Percentiles rank a stretch among this genome's conserved stretches.
Conservation (phyloP, 2,329 filamentous ascomycete genomes). For the Chrysoporthe deuterocubensis region DNA sequence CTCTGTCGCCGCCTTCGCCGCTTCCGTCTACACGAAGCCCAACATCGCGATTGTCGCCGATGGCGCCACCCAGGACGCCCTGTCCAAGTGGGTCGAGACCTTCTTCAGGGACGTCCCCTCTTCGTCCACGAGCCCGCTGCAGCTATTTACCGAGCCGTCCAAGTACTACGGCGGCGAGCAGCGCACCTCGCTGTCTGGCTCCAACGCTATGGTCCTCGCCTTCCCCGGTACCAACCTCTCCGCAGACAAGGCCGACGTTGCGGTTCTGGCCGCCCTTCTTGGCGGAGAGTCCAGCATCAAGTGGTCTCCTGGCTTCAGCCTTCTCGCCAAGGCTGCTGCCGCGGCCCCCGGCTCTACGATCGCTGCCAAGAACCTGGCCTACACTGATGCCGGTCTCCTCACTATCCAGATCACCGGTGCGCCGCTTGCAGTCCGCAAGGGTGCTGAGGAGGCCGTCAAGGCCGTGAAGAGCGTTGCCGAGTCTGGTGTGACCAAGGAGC, state of each 20-base stretch:
- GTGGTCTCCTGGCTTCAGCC: slow-evolving; percentile 91
- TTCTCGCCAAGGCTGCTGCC: slow-evolving; percentile 79
- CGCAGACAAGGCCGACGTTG: slow-evolving; percentile 86
- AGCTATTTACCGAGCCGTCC: slow-evolving; percentile 64
- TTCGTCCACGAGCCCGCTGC: slow-evolving; percentile 54
- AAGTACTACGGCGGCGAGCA: slow-evolving; percentile 97
- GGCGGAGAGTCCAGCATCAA: slow-evolving; percentile 92
- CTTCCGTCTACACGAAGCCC: slow-evolving; percentile 80
- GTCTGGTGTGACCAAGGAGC: slow-evolving; percentile 78
- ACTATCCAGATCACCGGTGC: slow-evolving; percentile 79
- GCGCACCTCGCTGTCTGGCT: slow-evolving; percentile 75
- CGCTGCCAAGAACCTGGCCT: slow-evolving; percentile 77
- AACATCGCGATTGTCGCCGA: slow-evolving; percentile 93
- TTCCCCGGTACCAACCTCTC: slow-evolving; percentile 87
- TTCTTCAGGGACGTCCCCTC: slow-evolving; percentile 80
- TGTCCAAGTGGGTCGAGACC: slow-evolving; percentile 88
- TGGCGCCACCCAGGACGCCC: slow-evolving; percentile 74
- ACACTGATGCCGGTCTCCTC: slow-evolving; percentile 93
- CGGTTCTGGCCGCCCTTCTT: slow-evolving; percentile 85
- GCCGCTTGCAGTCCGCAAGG: slow-evolving; percentile 72
- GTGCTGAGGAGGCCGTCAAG: slow-evolving; percentile 77
- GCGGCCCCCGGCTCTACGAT: slow-evolving; percentile 69
- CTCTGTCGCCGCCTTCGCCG: slow-evolving; percentile 75
- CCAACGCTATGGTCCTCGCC: slow-evolving; percentile 81
- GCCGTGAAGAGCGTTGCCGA: slow-evolving; percentile 80